A percentile compares a stretch with the other conserved stretches of the same genome.
Conservation (phyloP, 2,329 filamentous ascomycete species). For the Colletotrichum eremochloae region DNA sequence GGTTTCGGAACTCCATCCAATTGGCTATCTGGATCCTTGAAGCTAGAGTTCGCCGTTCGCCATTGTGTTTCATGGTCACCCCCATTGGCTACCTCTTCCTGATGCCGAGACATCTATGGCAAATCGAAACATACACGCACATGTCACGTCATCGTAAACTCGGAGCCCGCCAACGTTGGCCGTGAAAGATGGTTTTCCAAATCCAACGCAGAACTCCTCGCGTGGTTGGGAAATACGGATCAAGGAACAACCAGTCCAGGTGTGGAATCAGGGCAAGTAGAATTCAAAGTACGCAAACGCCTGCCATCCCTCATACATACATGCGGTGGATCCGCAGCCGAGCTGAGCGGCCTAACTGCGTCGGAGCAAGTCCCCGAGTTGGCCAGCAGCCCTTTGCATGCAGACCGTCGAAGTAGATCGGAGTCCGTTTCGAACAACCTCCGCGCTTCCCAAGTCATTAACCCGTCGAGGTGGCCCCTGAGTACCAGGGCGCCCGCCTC, state of each 20-base stretch:
- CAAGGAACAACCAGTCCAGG: neutral
- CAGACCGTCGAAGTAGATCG: conserved; percentile 37
- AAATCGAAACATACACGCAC: conserved; percentile 1
- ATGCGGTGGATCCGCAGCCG: conserved; percentile 45
- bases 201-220: no score
- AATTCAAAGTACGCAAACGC: conserved; percentile 44
- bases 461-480: conserved; percentile 30
- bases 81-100: neutral
- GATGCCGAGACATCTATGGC: neutral
- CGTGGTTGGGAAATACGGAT: neutral
- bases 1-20: conserved; percentile 13
- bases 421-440: conserved; percentile 50
- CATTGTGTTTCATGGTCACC: neutral
- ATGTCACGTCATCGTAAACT: neutral
- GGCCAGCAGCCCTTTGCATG: conserved; percentile 22
- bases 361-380: conserved; percentile 24
- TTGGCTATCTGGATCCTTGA: neutral
- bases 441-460: conserved; percentile 46
- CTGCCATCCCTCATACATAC: conserved; percentile 44
- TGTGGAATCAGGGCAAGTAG: conserved; percentile 35
- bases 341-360: conserved; percentile 21
- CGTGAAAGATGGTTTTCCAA: neutral
- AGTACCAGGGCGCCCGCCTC: conserved; percentile 22
- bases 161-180: neutral
- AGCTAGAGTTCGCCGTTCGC: neutral